These are phyloP conservation scores for Parastagonospora nodorum DNA, from an alignment of 2,329 filamentous ascomycete genomes.

Conservation along the genomic window DNA sequence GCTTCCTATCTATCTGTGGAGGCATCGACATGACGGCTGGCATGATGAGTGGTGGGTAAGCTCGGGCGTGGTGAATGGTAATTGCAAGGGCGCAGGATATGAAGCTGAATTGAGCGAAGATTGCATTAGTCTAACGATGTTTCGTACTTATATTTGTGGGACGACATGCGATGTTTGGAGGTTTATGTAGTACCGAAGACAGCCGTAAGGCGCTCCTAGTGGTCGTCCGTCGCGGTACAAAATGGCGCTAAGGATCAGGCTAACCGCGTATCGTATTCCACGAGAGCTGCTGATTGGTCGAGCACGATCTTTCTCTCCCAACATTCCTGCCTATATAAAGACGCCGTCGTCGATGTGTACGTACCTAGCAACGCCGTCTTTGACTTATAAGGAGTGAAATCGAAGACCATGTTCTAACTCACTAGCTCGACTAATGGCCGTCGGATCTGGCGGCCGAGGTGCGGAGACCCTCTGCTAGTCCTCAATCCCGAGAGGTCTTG, in stretches of 20 bases:
- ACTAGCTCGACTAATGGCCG: too few species aligned
- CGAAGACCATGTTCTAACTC: too few species aligned
- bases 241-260: neutral
- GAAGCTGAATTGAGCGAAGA: neutral
- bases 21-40: conserved; percentile 15
- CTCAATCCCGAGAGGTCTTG: too few species aligned
- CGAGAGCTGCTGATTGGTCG: too few species aligned
- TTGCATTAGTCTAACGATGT: neutral
- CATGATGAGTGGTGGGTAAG: conserved; percentile 12
- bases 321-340: too few species aligned
- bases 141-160: neutral
- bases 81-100: neutral
- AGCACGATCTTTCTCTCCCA: too few species aligned
- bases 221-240: neutral
- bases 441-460: too few species aligned
- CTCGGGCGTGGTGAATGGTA: too few species aligned
- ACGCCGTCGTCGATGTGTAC: too few species aligned
- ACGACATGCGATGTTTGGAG: neutral
- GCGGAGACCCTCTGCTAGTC: too few species aligned
- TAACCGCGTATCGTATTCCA: neutral
- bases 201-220: neutral
- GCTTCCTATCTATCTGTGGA: conserved; percentile 21
- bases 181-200: neutral
- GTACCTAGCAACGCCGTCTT: too few species aligned
- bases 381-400: too few species aligned